Base-by-base conservation (phyloP, 2,329 filamentous ascomycete species). In the Dothidotthia symphoricarpi region DNA sequence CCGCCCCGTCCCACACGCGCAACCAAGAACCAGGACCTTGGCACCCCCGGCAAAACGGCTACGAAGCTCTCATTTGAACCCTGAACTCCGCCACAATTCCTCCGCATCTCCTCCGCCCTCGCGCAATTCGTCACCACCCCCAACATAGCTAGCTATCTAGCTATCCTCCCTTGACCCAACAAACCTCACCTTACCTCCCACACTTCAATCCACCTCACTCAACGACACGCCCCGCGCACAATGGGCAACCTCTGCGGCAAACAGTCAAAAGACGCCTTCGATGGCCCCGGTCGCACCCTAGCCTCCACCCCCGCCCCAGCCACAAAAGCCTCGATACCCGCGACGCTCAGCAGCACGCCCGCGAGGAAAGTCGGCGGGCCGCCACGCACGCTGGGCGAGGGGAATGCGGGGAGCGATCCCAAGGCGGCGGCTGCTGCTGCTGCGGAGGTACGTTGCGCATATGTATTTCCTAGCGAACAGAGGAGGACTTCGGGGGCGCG, bases 171-270 rank as follows among this genome's bases (percentile, higher is more conserved):
- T 22, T 22, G 19, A 22, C 14, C 14, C 17, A n/a, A 16, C 37
- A 16, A 32, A 39, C 32, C 9, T 14, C 22, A 29, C 24, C 35
- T 16, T 28, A 33, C 25, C 36, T 19, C 27, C 17, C 14, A 24
- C 34, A 36, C 9, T 6, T 6, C 5, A 22, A 22, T 9, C 9
- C 19, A 35, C 28, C 38, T 22, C 34, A 28, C 39, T 17, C n/a
- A n/a, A n/a, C n/a, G n/a, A n/a, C n/a, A n/a, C n/a, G n/a, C 42
- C 66, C 42, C 38, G 40, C 35, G 36, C 37, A 17, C 38, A 49
- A 95, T 96, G 90, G 90, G 90, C 43, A 91, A 88, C 66, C 77
- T 88, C 69, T 95, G 87, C 73, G 86, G 88, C 63, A 89, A 88
- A 46, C 46, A 65, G 66, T 76, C 78, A 47, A 58, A 72, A 48